Percentiles rank a stretch among this genome's conserved stretches.
These are phyloP conservation scores for Pascua guehoae DNA, from an alignment of 1,284 basidiomycete species.

Conservation along the genomic window DNA sequence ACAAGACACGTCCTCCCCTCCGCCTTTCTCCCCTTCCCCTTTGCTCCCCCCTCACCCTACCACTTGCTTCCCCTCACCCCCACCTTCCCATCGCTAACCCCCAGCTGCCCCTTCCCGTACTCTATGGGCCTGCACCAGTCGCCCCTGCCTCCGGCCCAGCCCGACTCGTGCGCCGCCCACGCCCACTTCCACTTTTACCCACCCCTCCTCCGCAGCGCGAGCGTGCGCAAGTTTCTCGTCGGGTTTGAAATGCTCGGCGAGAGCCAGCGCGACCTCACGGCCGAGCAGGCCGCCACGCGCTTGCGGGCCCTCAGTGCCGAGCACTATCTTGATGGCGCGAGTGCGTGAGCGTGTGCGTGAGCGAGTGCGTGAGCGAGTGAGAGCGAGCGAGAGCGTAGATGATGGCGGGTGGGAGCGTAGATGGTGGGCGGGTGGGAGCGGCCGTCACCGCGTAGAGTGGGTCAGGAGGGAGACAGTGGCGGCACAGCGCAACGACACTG, in stretches of 20 bases:
- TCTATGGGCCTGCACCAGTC: slow-evolving; percentile 93
- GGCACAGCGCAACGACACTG: too few relatives aligned
- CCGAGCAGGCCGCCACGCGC: slow-evolving; percentile 77
- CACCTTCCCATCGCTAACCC: slow-evolving; percentile 21
- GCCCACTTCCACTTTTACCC: slow-evolving; percentile 88
- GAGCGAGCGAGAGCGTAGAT: too few relatives aligned
- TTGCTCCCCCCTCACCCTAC: slow-evolving; percentile 14
- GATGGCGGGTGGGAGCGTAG: too few relatives aligned
- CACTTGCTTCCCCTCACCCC: neutral
- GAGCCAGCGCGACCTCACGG: slow-evolving; percentile 82
- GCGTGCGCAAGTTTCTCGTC: slow-evolving; percentile 84
- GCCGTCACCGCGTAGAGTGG: too few relatives aligned
- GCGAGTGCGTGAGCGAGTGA: too few relatives aligned
- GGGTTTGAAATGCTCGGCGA: slow-evolving; percentile 94
- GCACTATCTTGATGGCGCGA: slow-evolving; percentile 54
- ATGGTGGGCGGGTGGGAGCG: too few relatives aligned
- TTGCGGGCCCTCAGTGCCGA: slow-evolving; percentile 57
- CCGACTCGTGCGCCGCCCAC: slow-evolving; percentile 58
- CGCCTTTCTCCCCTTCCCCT: too few relatives aligned
- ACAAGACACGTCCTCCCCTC: too few relatives aligned
- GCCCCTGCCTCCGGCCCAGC: slow-evolving; percentile 55
- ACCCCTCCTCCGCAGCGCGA: slow-evolving; percentile 76
- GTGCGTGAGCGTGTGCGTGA: neutral
- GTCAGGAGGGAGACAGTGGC: too few relatives aligned
- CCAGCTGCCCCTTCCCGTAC: slow-evolving; percentile 74